Evolutionary conservation across 345 rosid species (phyloP).

Genomic region (Lenwebbia sp.): DNA sequence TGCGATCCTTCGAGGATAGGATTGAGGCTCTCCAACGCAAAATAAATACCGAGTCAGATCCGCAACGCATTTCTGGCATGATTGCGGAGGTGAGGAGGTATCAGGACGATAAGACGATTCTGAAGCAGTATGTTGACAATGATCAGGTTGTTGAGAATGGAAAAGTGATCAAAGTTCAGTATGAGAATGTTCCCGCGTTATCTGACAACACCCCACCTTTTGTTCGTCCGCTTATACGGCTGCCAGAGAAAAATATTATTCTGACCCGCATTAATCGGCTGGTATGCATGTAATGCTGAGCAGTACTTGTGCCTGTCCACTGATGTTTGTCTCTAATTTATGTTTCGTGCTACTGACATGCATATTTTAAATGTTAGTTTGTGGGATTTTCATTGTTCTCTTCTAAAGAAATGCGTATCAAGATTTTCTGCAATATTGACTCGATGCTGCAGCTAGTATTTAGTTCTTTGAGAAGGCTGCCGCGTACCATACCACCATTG

Average conservation of each 20-base stretch:
- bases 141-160: slow-evolving; percentile 96
- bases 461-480: not conserved
- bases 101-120: slow-evolving; percentile 82
- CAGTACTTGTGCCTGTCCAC: not conserved
- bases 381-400: not conserved
- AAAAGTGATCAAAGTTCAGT: slow-evolving; percentile 61
- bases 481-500: not conserved
- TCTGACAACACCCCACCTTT: slow-evolving; percentile 70
- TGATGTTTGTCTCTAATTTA: not conserved
- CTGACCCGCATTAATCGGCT: slow-evolving; percentile 93
- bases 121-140: slow-evolving; percentile 86
- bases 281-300: slow-evolving; percentile 29
- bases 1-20: slow-evolving; percentile 92
- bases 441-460: not conserved
- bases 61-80: slow-evolving; percentile 65
- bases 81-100: slow-evolving; percentile 76
- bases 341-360: not conserved
- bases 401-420: not conserved
- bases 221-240: slow-evolving; percentile 78
- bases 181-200: slow-evolving; percentile 72
- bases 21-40: slow-evolving; percentile 75
- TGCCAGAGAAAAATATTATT: slow-evolving; percentile 82
- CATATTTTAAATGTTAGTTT: not conserved
- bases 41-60: slow-evolving; percentile 62
- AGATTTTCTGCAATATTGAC: not conserved